These are phyloP conservation scores for Marasmius oreades DNA, from an alignment of 1,284 basidiomycete species.

Conservation along the genomic window DNA sequence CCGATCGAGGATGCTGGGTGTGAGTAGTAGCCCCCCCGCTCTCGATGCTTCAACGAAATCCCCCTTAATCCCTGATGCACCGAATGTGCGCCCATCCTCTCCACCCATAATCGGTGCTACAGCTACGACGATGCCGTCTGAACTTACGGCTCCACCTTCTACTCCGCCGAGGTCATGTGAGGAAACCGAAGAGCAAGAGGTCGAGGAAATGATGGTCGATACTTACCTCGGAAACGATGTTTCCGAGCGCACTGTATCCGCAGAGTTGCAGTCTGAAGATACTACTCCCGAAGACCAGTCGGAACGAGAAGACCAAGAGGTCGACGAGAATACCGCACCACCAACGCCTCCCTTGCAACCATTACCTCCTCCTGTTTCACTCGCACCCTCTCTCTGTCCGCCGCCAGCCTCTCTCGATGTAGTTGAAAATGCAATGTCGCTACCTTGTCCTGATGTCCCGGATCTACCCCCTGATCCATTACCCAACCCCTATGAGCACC, in stretches of 20 bases:
- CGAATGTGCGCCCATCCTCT: too few species aligned
- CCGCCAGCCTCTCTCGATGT: too few species aligned
- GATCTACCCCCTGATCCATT: not conserved
- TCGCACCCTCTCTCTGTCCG: too few species aligned
- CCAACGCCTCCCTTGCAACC: not conserved
- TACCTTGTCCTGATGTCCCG: not conserved
- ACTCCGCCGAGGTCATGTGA: not conserved
- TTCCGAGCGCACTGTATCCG: not conserved
- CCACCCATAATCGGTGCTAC: too few species aligned
- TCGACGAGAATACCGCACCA: too few species aligned
- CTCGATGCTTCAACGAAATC: too few species aligned
- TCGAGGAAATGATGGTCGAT: not conserved
- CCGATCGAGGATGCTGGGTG: not conserved
- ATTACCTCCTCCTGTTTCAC: not conserved
- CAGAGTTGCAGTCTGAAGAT: not conserved
- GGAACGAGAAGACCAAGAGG: not conserved
- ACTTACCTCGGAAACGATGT: not conserved
- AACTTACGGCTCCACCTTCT: not conserved
- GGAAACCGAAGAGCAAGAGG: not conserved
- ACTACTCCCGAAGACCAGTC: not conserved
- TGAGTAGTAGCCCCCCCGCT: not conserved
- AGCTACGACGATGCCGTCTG: too few species aligned
- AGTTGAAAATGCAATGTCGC: not conserved
- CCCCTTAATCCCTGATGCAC: too few species aligned
- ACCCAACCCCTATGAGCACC: not conserved